Evolutionary conservation across 2,329 filamentous ascomycete species (phyloP), one percentile per base, ranked within the genome.

Genomic region (Didymella exigua): DNA sequence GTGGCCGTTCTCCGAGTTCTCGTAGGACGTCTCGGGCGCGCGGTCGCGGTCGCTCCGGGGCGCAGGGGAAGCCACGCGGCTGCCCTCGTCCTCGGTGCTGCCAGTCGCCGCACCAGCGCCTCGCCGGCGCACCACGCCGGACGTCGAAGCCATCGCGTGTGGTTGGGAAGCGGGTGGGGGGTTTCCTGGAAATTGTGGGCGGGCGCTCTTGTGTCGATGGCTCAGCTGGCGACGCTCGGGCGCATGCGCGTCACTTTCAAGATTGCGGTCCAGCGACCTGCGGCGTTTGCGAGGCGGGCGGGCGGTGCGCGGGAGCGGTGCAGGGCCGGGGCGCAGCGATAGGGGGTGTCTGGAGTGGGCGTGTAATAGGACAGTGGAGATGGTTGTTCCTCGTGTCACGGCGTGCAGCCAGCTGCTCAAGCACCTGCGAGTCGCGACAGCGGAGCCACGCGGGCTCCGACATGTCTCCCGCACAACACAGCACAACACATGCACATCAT

Each of bases 1-100:
- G 84, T 98, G 95, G 65, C 95, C 95, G 80, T 97, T 97, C 78
- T 96, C 93, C 76, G 89, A 79, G 70, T 76, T 92, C 79, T 93
- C 89, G 81, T 96, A 98, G 70, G 89, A 93, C 58, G 95, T 97
- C 79, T 88, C 86, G 50, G 85, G 84, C 18, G 78, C 76, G 61
- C 82, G 78, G 56, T 81, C 81, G 58, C 80, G 85, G 81, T 80
- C 86, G 79, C 80, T 86, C 82, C 78, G 77, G 59, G 87, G 84
- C 54, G 81, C 81, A 33, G 87, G 87, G 44, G 86, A 89, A 69
- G 83, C 81, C 65, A 89, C 86, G 71, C 88, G 82, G 78, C 83
- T 86, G 69, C 82, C 79, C 66, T 87, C 83, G 66, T 85, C 82
- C 63, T 87, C 83, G 65, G 83, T 82, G 74, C 81, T 42, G 52